Base-by-base conservation (phyloP, 305 asterid species). In the Solanum hybrid region DNA sequence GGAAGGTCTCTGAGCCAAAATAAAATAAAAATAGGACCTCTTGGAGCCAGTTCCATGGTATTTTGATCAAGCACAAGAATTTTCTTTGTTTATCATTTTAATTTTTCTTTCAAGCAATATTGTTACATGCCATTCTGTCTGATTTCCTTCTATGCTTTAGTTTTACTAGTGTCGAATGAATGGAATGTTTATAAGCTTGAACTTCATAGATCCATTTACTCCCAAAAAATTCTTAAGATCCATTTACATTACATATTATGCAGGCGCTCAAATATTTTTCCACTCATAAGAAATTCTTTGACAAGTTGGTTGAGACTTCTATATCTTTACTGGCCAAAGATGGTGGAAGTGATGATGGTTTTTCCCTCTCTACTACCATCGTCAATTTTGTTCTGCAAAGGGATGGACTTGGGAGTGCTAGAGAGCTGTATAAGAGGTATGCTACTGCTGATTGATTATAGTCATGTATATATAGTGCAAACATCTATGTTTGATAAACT, bases 321-420 rank as follows among this genome's bases (percentile, higher is more conserved):
- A 57, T 94, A 37, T 79, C 78, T 76, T 82, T 89, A 85, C 89
- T 97, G 94, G 89, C 97, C 88, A 91, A 91, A 93, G 91, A 92
- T 90, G 99, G 99, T 84, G 99, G 99, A 91, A 93, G 93, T 79
- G 98, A 96, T 92, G 87, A 77, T 88, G 98, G 98, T 88, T 96
- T 96, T 92, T 95, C 98, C 32, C 94, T 96, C 61, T 94, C 99
- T 39, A 94, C 98, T 17, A 87, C 95, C 89, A 92, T 96, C 78
- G 82, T 96, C 86, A 92, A 91, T 90, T 91, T 31, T 89, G 81
- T 96, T 90, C 96, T 96, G 86, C 96, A 95, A 84, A 93, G 93
- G 88, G 97, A 95, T 91, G 99, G 99, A 81, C 84, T 95, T 57
- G 94, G 93, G 91, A 89, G 91, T 84, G 97, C 99, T 86, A 93